These are phyloP conservation scores for Cucurbita argyrosperma DNA, from an alignment of 306 rosid genomes.

Conservation along the genomic window DNA sequence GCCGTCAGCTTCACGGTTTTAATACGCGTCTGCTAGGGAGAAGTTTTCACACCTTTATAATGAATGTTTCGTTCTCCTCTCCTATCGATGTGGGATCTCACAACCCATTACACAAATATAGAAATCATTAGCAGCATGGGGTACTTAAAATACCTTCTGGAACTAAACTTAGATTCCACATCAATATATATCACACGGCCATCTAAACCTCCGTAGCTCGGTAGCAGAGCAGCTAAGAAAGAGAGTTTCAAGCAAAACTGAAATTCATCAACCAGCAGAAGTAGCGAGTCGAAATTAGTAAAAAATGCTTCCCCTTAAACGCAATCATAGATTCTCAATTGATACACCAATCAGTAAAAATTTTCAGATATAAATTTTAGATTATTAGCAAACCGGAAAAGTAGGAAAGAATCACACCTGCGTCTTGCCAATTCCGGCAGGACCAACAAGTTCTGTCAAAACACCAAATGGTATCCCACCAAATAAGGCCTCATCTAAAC, in stretches of 20 bases:
- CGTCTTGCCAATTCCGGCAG: constrained; percentile 89
- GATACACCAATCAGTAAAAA: background rate
- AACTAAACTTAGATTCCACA: constrained; percentile 75
- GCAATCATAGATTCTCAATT: background rate
- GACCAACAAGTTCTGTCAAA: constrained; percentile 92
- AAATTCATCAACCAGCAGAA: constrained; percentile 5
- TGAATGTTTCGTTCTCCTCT: too few species aligned
- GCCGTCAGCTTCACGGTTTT: too few species aligned
- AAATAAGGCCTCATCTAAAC: constrained; percentile 70
- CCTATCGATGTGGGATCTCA: too few species aligned
- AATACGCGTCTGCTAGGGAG: too few species aligned
- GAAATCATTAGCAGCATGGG: background rate
- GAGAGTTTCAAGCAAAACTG: constrained; percentile 96
- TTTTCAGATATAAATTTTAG: background rate
- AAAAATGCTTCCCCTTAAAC: background rate
- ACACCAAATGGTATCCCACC: constrained; percentile 91
- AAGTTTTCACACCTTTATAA: too few species aligned
- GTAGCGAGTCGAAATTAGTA: background rate
- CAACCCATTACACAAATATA: constrained; percentile 1
- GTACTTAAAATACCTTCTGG: constrained; percentile 45
- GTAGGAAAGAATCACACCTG: constrained; percentile 29
- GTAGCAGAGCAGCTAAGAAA: constrained; percentile 54
- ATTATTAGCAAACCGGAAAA: background rate
- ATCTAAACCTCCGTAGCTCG: constrained; percentile 56
- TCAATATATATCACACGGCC: constrained; percentile 78